Evolutionary conservation across 2,329 filamentous ascomycete species (phyloP).

Genomic region (Fusarium penzigii): DNA sequence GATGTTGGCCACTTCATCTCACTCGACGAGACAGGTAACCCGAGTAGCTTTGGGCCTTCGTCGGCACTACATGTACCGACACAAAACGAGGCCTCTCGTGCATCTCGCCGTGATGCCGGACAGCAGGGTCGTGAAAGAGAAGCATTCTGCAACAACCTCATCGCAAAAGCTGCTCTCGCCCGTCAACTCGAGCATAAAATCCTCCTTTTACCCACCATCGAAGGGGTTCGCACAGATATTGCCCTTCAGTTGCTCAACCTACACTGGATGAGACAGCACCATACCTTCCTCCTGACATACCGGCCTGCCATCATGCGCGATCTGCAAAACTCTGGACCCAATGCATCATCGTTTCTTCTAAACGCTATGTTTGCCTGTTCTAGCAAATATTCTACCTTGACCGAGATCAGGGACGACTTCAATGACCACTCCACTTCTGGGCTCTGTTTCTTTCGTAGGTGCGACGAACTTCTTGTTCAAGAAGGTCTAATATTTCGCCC

Average conservation of each 20-base stretch:
- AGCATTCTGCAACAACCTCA: not conserved
- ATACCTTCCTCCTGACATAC: conserved; percentile 40
- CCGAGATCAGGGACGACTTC: conserved; percentile 21
- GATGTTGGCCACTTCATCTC: conserved; percentile 3
- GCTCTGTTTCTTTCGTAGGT: conserved; percentile 23
- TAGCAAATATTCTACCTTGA: conserved; percentile 28
- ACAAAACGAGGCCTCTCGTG: not conserved
- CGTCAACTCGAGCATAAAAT: conserved; percentile 5
- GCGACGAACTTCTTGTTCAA: conserved; percentile 22
- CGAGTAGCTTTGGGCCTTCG: conserved; percentile 4
- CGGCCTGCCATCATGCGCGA: conserved; percentile 40
- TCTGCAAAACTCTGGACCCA: conserved; percentile 35
- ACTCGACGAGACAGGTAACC: not conserved
- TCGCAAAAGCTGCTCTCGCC: conserved; percentile 5
- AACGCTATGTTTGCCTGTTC: conserved; percentile 37
- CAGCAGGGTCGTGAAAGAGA: not conserved
- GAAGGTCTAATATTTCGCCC: conserved; percentile 18
- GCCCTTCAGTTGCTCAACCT: conserved; percentile 39
- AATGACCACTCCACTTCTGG: conserved; percentile 23
- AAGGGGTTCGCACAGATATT: conserved; percentile 30
- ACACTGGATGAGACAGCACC: conserved; percentile 42
- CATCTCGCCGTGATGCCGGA: not conserved
- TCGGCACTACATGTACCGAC: conserved; percentile 2
- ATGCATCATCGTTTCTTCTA: conserved; percentile 39
- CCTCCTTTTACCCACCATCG: conserved; percentile 6